Percentiles rank a stretch among this genome's conserved stretches.
Conservation (phyloP, 1,139 yeast species). For the Magnusiomyces starmeri region DNA sequence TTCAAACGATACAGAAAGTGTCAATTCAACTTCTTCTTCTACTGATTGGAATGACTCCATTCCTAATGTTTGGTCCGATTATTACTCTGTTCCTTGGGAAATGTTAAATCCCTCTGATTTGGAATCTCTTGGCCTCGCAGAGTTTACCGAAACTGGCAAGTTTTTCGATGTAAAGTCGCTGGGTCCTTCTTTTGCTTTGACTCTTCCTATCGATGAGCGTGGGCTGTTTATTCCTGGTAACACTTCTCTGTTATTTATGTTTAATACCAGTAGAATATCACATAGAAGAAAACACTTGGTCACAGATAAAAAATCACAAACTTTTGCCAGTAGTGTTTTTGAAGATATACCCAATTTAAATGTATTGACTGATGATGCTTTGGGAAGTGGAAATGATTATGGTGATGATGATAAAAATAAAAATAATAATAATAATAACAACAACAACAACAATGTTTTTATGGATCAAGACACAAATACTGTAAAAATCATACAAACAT, state of each 20-base stretch:
- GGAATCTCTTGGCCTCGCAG: constrained; percentile 13
- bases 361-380: background rate
- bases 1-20: background rate
- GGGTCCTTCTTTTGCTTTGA: constrained; percentile 19
- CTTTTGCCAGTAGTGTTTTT: background rate
- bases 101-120: constrained; percentile 20
- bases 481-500: constrained; percentile 19
- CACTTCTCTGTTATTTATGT: constrained; percentile 23
- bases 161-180: constrained; percentile 16
- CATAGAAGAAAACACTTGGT: no score
- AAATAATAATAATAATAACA: no score
- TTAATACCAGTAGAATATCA: constrained; percentile 19
- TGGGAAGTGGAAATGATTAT: no score
- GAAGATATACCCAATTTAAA: no score
- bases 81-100: constrained; percentile 21
- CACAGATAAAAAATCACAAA: background rate
- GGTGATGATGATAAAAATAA: no score
- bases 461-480: background rate
- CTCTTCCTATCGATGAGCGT: constrained; percentile 16
- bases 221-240: constrained; percentile 22
- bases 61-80: constrained; percentile 19
- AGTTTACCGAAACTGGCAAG: constrained; percentile 12
- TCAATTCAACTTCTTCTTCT: background rate
- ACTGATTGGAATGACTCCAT: background rate
- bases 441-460: no score